A percentile compares a stretch with the other conserved stretches of the same genome.
phyloP scores from a whole-genome alignment of 108 stramenopile genomes.

The Cyclotella kingstonii region DNA sequence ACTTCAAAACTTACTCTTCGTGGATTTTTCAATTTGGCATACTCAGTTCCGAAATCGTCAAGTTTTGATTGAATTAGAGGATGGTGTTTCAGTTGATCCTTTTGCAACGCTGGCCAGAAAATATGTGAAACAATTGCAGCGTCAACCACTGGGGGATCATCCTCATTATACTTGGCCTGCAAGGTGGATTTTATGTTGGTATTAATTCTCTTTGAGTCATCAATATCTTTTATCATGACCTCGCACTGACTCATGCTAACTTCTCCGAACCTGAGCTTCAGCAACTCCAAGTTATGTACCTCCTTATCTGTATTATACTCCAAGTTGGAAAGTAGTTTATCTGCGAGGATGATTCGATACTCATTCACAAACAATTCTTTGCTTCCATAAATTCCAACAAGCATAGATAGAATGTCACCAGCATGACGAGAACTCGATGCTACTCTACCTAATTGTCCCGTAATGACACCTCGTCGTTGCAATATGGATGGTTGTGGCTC shows the following conservation, averaged over 20 bases:
- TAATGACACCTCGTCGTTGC: conserved; percentile 51
- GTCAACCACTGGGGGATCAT: conserved; percentile 55
- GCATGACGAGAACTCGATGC: conserved; percentile 32
- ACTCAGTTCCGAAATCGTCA: conserved; percentile 69
- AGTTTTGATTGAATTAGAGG: conserved; percentile 66
- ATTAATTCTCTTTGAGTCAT: conserved; percentile 92
- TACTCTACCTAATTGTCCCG: conserved; percentile 38
- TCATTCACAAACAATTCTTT: conserved; percentile 98
- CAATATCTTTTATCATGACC: conserved; percentile 97
- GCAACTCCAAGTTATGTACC: conserved; percentile 92
- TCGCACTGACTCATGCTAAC: conserved; percentile 90
- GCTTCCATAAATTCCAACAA: conserved; percentile 97
- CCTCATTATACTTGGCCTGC: conserved; percentile 27
- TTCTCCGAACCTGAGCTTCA: conserved; percentile 96
- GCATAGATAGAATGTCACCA: conserved; percentile 91
- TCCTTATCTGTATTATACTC: conserved; percentile 91
- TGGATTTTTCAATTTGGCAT: conserved; percentile 91
- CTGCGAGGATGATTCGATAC: conserved; percentile 94
- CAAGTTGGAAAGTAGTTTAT: conserved; percentile 87
- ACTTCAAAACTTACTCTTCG: no score
- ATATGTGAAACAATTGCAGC: conserved; percentile 90
- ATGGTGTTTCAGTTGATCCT: conserved; percentile 81
- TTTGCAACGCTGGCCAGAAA: conserved; percentile 95
- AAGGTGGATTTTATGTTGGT: conserved; percentile 72
- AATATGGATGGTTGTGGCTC: conserved; percentile 72